Percentiles rank a stretch among this genome's conserved stretches.
Conservation (phyloP, 2,329 filamentous ascomycete species). For the Macrophomina pseudophaseolina region DNA sequence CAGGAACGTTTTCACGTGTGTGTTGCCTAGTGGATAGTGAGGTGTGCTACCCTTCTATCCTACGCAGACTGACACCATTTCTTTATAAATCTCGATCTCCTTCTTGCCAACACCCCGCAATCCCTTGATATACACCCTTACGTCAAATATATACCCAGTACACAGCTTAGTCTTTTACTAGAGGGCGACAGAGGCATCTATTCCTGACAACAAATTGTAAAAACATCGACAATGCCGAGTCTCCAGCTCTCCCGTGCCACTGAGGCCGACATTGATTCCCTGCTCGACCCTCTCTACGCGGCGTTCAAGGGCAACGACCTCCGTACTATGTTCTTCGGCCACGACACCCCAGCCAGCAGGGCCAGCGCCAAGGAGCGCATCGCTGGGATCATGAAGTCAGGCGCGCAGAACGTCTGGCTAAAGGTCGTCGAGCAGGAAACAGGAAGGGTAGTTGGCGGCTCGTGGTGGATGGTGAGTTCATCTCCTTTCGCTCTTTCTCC, state of each 20-base stretch:
- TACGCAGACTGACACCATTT: background rate
- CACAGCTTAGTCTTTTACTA: background rate
- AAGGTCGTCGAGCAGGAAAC: conserved; percentile 5
- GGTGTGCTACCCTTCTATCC: background rate
- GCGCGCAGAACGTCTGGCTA: conserved; percentile 7
- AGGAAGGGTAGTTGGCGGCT: background rate
- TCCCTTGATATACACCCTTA: background rate
- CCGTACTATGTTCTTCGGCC: conserved; percentile 21
- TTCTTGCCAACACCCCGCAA: background rate
- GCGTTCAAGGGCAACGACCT: conserved; percentile 16
- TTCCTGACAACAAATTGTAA: background rate
- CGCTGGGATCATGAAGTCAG: background rate
- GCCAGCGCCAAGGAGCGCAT: conserved; percentile 1
- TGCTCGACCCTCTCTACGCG: conserved; percentile 5
- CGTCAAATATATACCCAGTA: background rate
- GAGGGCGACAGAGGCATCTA: background rate
- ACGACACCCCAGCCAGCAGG: background rate
- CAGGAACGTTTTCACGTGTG: background rate
- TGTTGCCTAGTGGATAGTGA: background rate
- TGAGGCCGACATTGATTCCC: conserved; percentile 4
- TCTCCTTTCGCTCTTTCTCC: background rate
- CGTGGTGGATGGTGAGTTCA: conserved; percentile 13
- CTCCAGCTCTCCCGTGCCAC: conserved; percentile 17
- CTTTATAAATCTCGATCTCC: too few relatives aligned
- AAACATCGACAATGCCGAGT: background rate